Evolutionary conservation across 345 rosid genomes (phyloP), one percentile per base, ranked within the genome.

Genomic region (Ceriops decandra): DNA sequence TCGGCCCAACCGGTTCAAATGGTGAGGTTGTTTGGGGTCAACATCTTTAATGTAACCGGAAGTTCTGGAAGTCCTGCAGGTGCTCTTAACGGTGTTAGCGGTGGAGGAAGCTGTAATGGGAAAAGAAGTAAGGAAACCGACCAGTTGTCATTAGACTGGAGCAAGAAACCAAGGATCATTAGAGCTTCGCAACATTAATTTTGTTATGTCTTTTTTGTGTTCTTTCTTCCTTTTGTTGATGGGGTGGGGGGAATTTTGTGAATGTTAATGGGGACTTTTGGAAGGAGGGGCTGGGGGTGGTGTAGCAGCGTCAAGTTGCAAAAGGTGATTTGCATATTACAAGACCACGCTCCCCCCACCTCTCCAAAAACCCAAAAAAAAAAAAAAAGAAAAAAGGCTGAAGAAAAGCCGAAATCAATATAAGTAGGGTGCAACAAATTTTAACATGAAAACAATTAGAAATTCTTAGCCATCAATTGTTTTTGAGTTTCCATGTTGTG

Each of bases 1-100:
- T 70, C 73, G 68, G 75, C 65, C 26, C 78, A 68, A 51, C 75
- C 84, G 75, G 84, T 85, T 33, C 83, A 82, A 70, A 77, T 83
- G 75, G 76, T 93, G 47, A 76, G 92, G 70, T 66, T 93, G 62
- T 93, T 93, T 11, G 98, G 97, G 19, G 98, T 93, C 57, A 86
- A 91, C 67, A 95, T 95, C 26, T 86, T 85, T 72, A 83, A 82
- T 57, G 80, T 65, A 30, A 77, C 80, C 38, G 76, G 68, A 24
- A 61, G 49, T 49, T 49, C 60, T 46, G 66, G 22, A 7, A 24
- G 21, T 53, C 73, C 72, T 28, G 58, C 22, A 21, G 63, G 35
- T 30, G 47, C 3, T 38, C 47, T 35, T 57, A 77, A 28, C 28
- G 63, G 63, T 73, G 74, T 63, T 61, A 73, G 33, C 72, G 74